These are phyloP conservation scores for Aeminium ludgeri DNA, from an alignment of 495 filamentous ascomycete genomes.

Conservation along the genomic window DNA sequence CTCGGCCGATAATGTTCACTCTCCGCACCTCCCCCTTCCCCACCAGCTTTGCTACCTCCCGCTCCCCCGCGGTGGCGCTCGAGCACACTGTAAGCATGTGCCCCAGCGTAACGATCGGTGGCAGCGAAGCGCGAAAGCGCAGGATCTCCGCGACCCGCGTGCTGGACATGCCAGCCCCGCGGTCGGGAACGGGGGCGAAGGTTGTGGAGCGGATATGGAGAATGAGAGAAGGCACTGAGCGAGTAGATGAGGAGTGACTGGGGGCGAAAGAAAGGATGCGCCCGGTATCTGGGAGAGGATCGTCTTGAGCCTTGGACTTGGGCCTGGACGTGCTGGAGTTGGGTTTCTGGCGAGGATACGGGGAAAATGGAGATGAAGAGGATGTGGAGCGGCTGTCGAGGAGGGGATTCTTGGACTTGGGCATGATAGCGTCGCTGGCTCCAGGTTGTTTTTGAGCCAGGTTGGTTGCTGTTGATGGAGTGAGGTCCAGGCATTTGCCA, in stretches of 20 bases:
- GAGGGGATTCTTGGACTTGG: too few relatives aligned
- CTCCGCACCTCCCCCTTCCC: slow-evolving; percentile 43
- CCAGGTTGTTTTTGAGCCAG: too few relatives aligned
- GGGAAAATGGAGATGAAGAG: too few relatives aligned
- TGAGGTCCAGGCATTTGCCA: too few relatives aligned
- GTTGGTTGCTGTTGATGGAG: too few relatives aligned
- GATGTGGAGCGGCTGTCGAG: too few relatives aligned
- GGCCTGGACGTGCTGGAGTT: too few relatives aligned
- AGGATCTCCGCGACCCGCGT: slow-evolving; percentile 53
- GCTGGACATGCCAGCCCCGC: slow-evolving; percentile 54
- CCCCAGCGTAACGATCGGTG: slow-evolving; percentile 50
- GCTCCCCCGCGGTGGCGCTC: slow-evolving; percentile 53
- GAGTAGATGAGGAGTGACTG: slow-evolving; percentile 39
- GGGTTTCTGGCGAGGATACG: too few relatives aligned
- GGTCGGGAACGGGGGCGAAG: slow-evolving; percentile 51
- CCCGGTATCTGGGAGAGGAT: slow-evolving; percentile 28
- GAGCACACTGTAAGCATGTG: slow-evolving; percentile 53
- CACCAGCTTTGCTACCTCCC: slow-evolving; percentile 51
- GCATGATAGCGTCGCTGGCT: too few relatives aligned
- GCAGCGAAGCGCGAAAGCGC: slow-evolving; percentile 47
- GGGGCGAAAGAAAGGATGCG: slow-evolving; percentile 34
- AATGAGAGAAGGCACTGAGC: slow-evolving; percentile 41
- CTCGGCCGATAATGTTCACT: slow-evolving; percentile 49
- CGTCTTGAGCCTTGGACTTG: too few relatives aligned
- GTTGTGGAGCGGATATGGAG: slow-evolving; percentile 42